phyloP scores from a whole-genome alignment of 805 yeast genomes.

The Candida namnaoensis region DNA sequence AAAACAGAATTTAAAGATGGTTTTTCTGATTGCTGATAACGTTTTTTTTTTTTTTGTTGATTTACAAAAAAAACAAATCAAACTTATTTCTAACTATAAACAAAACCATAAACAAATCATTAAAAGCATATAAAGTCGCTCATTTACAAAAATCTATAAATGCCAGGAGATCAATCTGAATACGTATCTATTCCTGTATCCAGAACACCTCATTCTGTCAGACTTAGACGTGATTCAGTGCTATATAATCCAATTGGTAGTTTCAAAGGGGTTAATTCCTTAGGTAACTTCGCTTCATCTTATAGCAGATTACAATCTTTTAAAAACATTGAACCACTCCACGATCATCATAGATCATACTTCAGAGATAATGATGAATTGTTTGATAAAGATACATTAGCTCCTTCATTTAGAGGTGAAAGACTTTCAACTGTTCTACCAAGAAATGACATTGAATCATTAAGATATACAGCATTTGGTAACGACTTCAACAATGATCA shows the following conservation, averaged over 20 bases:
- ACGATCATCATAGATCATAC: slow-evolving; percentile 44
- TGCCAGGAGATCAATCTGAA: not conserved
- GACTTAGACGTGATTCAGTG: slow-evolving; percentile 26
- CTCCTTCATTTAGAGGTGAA: slow-evolving; percentile 58
- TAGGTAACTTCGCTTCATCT: slow-evolving; percentile 75
- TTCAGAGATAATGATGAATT: slow-evolving; percentile 57
- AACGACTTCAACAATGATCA: slow-evolving; percentile 20
- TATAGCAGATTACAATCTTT: slow-evolving; percentile 73
- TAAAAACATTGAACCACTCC: slow-evolving; percentile 38
- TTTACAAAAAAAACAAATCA: no score
- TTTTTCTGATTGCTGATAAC: no score
- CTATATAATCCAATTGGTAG: slow-evolving; percentile 45
- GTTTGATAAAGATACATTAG: slow-evolving; percentile 59
- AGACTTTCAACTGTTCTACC: slow-evolving; percentile 48
- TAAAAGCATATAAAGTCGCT: no score
- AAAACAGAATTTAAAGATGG: no score
- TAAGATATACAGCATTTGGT: slow-evolving; percentile 11
- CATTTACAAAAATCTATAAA: no score
- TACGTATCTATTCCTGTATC: slow-evolving; percentile 12
- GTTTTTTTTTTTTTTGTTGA: no score
- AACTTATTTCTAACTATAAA: no score
- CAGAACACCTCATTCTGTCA: slow-evolving; percentile 12
- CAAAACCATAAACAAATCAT: no score
- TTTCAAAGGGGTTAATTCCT: slow-evolving; percentile 56
- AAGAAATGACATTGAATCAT: slow-evolving; percentile 23